phyloP scores from a whole-genome alignment of 2,329 filamentous ascomycete species.

The Cladosporium phlei region DNA sequence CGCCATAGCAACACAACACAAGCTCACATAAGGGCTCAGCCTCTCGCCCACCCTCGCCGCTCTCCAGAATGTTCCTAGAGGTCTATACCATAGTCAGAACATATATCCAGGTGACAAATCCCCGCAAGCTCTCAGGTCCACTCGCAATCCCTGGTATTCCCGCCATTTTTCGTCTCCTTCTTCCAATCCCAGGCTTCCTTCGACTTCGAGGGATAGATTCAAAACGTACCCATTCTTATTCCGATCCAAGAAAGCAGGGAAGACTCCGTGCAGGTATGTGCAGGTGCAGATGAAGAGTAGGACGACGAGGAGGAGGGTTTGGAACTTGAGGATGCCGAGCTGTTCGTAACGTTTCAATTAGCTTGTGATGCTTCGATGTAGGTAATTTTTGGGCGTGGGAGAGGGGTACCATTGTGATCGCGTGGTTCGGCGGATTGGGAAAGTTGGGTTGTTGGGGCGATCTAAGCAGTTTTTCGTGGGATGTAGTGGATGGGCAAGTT shows the following conservation, averaged over 20 bases:
- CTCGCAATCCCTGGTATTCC: too few species aligned
- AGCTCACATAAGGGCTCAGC: constrained; percentile 88
- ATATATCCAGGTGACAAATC: neutral
- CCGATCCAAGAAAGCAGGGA: constrained; percentile 83
- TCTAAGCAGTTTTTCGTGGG: too few species aligned
- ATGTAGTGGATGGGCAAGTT: constrained; percentile 5
- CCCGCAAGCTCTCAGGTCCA: too few species aligned
- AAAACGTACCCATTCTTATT: constrained; percentile 77
- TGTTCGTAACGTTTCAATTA: too few species aligned
- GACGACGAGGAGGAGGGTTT: constrained; percentile 89
- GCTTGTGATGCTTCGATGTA: neutral
- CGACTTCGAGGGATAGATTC: too few species aligned
- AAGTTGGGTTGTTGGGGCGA: neutral
- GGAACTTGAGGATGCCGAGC: constrained; percentile 98
- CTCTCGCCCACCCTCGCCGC: constrained; percentile 87
- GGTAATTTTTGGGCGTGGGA: neutral
- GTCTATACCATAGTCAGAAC: constrained; percentile 12
- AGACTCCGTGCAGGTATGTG: constrained; percentile 85
- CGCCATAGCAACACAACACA: constrained; percentile 92
- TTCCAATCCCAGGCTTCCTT: too few species aligned
- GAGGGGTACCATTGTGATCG: constrained; percentile 14
- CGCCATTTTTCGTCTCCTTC: neutral
- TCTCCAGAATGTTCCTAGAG: constrained; percentile 87
- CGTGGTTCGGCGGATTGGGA: too few species aligned
- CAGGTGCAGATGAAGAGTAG: constrained; percentile 94